A percentile compares a stretch with the other conserved stretches of the same genome.
Conservation (phyloP, 164 flowering plant species). For the Stephania yunnanensis region DNA sequence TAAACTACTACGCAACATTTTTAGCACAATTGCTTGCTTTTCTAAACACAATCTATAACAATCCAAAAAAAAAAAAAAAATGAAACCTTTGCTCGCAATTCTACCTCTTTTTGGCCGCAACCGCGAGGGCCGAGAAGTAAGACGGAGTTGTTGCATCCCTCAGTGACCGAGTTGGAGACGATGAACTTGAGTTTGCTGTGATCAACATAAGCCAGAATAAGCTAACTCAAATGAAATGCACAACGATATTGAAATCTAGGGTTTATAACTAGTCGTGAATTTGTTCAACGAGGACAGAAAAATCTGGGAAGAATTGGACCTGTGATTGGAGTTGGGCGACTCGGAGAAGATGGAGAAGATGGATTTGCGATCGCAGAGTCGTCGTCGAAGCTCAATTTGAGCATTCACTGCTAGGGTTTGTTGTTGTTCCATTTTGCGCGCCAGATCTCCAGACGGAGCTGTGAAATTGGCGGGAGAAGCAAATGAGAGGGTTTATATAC, state of each 20-base stretch:
- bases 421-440: conserved; percentile 20
- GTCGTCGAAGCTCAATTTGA: conserved; percentile 41
- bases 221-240: neutral
- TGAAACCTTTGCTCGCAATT: neutral
- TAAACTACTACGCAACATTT: no score
- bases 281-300: neutral
- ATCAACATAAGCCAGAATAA: neutral
- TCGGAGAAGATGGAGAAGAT: conserved; percentile 38
- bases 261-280: neutral
- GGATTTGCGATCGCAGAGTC: conserved; percentile 55
- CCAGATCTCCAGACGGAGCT: neutral
- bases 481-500: neutral
- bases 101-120: conserved; percentile 82
- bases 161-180: conserved; percentile 71
- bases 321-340: conserved; percentile 62
- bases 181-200: conserved; percentile 81
- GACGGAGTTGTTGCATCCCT: conserved; percentile 77
- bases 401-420: conserved; percentile 46
- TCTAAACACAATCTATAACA: neutral
- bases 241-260: neutral
- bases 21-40: neutral
- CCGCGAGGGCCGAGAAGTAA: conserved; percentile 92
- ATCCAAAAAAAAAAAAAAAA: neutral
- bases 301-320: conserved; percentile 24
- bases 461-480: neutral